These are phyloP conservation scores for Leishmania lainsoni DNA, from an alignment of 208 protist species.

Conservation along the genomic window DNA sequence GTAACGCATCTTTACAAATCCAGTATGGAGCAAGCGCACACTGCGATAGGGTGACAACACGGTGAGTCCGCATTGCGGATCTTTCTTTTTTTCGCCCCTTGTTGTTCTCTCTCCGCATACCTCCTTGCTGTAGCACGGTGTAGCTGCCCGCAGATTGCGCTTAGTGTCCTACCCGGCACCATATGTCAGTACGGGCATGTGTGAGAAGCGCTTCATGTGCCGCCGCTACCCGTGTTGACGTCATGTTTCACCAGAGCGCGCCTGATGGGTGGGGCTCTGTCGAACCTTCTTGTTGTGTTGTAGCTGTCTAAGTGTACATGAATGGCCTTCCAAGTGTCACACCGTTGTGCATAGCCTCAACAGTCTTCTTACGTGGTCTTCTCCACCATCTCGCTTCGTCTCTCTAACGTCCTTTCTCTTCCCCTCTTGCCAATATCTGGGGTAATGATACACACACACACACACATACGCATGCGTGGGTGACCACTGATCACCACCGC, in stretches of 20 bases:
- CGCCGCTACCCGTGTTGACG: not conserved
- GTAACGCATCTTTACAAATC: conserved; percentile 13
- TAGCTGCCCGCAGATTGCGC: not conserved
- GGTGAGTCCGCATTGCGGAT: not conserved
- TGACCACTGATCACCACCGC: not conserved
- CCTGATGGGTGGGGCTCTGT: not conserved
- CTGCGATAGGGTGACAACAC: not conserved
- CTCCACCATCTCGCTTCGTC: not conserved
- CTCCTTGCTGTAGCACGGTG: not conserved
- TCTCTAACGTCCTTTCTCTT: not conserved
- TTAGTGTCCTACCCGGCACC: not conserved
- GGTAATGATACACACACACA: not conserved
- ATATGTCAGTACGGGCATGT: not conserved
- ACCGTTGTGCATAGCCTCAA: not conserved
- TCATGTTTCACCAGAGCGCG: not conserved
- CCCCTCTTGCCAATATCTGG: not conserved
- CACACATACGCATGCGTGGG: not conserved
- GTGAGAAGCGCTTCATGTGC: not conserved
- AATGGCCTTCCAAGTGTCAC: not conserved
- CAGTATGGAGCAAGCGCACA: not conserved
- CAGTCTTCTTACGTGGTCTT: not conserved
- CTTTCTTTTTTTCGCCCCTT: not conserved
- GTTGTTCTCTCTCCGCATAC: not conserved
- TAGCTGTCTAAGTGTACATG: not conserved
- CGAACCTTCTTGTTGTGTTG: not conserved